Evolutionary conservation across 177 flowering plant species (phyloP).

Genomic region (Telopea speciosissima): DNA sequence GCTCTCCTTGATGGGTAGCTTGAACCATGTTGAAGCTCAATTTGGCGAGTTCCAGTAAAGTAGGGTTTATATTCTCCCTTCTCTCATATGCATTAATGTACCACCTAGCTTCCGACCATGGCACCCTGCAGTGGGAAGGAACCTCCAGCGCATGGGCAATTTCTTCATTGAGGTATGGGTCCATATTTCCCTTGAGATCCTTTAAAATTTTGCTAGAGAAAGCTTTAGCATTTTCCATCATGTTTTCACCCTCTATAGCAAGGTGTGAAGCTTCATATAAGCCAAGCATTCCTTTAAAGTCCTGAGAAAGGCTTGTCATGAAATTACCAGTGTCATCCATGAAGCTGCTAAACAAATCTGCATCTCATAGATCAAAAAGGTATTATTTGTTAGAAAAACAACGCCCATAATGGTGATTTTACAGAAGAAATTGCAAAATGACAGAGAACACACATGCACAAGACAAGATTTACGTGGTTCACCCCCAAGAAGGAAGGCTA

Average conservation of each 20-base stretch:
- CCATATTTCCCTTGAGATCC: slow-evolving; percentile 1
- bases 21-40: slow-evolving; percentile 21
- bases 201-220: slow-evolving; percentile 3
- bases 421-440: too few species aligned
- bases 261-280: too few species aligned
- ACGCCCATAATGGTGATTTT: too few species aligned
- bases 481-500: too few species aligned
- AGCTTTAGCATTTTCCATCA: background rate
- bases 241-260: too few species aligned
- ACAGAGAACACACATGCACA: too few species aligned
- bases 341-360: background rate
- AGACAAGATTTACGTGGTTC: too few species aligned
- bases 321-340: slow-evolving; percentile 5
- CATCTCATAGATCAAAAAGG: background rate
- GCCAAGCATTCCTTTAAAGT: too few species aligned
- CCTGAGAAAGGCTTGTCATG: too few species aligned
- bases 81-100: slow-evolving; percentile 13
- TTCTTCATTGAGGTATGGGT: slow-evolving; percentile 6
- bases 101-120: slow-evolving; percentile 18
- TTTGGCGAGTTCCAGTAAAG: slow-evolving; percentile 19
- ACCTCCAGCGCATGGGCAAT: slow-evolving; percentile 15
- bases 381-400: too few species aligned
- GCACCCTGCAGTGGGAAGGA: slow-evolving; percentile 17
- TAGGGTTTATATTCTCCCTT: background rate
- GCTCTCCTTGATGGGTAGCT: slow-evolving; percentile 13